Evolutionary conservation across 1,284 basidiomycete genomes (phyloP).

Genomic region (Bondarzewia mesenterica): DNA sequence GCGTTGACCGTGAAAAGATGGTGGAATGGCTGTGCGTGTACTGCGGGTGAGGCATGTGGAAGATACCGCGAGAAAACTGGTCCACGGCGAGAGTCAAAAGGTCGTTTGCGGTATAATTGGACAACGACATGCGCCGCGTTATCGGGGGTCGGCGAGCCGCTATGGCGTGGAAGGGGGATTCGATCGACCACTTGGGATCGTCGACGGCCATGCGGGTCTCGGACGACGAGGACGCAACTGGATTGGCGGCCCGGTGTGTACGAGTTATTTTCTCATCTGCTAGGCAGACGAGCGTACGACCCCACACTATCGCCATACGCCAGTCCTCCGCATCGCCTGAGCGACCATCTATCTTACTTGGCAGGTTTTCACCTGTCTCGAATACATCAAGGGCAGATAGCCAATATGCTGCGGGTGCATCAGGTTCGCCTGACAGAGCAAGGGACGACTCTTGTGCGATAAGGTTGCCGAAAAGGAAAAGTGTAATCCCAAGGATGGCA

Average conservation of each 20-base stretch:
- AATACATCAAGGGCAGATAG: constrained; percentile 58
- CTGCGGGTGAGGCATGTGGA: constrained; percentile 57
- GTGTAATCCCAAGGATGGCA: constrained; percentile 49
- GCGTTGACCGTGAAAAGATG: constrained; percentile 6
- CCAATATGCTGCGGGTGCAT: constrained; percentile 45
- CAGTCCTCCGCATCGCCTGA: constrained; percentile 38
- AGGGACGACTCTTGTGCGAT: constrained; percentile 42
- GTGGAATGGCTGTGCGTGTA: constrained; percentile 16
- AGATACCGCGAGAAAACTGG: constrained; percentile 58
- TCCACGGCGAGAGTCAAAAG: constrained; percentile 54
- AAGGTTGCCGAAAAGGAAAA: constrained; percentile 54
- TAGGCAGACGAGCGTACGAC: constrained; percentile 49
- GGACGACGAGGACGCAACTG: constrained; percentile 5
- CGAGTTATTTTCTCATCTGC: constrained; percentile 36
- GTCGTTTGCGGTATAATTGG: constrained; percentile 36
- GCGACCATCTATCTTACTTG: constrained; percentile 32
- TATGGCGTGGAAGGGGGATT: constrained; percentile 48
- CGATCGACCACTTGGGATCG: constrained; percentile 38
- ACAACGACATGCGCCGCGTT: constrained; percentile 42
- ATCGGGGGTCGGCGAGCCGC: constrained; percentile 41
- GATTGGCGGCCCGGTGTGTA: not conserved
- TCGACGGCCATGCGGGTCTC: too few species aligned
- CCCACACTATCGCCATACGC: constrained; percentile 61
- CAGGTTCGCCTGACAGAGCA: constrained; percentile 45
- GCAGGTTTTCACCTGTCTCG: constrained; percentile 54